A percentile compares a stretch with the other conserved stretches of the same genome.
phyloP scores from a whole-genome alignment of 1,139 yeast species.

The Dujonia santamariae region DNA sequence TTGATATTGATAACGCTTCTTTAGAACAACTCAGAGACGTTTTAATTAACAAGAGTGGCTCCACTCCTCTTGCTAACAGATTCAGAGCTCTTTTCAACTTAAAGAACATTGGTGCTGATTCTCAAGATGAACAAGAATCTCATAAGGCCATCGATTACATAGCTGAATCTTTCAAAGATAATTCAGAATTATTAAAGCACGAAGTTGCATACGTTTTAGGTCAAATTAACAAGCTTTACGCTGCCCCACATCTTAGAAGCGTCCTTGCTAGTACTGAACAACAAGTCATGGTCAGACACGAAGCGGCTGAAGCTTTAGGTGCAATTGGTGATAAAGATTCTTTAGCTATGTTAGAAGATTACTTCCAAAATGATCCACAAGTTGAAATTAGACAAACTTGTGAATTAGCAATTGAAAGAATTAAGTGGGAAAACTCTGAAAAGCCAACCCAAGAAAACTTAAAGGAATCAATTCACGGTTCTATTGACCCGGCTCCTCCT shows the following conservation, averaged over 20 bases:
- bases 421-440: constrained; percentile 84
- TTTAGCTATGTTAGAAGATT: constrained; percentile 62
- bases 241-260: constrained; percentile 72
- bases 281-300: constrained; percentile 97
- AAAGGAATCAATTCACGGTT: constrained; percentile 74
- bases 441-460: constrained; percentile 60
- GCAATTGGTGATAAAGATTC: constrained; percentile 86
- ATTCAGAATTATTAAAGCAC: constrained; percentile 91
- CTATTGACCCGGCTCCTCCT: constrained; percentile 99
- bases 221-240: constrained; percentile 80
- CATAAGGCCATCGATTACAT: constrained; percentile 75
- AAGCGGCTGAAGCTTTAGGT: constrained; percentile 98
- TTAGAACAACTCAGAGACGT: constrained; percentile 72
- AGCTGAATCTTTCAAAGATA: constrained; percentile 74
- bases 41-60: constrained; percentile 59
- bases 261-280: constrained; percentile 69
- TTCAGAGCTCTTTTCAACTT: constrained; percentile 92
- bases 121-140: constrained; percentile 47
- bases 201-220: constrained; percentile 99
- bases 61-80: constrained; percentile 74
- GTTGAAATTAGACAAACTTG: constrained; percentile 95
- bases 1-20: constrained; percentile 49
- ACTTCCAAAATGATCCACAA: constrained; percentile 68
- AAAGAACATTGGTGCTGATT: constrained; percentile 76
- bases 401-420: constrained; percentile 93